phyloP scores from a whole-genome alignment of 1,139 yeast species.

The Kodamaea alishanica region DNA sequence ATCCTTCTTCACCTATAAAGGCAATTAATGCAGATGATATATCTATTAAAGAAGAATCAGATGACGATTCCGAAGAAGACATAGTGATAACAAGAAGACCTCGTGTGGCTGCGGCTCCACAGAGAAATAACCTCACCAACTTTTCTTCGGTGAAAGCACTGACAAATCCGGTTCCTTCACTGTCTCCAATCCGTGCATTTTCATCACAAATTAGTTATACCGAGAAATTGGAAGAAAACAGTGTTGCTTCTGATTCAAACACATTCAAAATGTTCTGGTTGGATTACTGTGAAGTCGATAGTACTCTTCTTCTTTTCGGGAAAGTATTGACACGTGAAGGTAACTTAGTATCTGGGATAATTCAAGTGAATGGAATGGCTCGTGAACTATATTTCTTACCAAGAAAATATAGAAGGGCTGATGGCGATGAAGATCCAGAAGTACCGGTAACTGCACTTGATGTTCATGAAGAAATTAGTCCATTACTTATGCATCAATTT shows the following conservation, averaged over 20 bases:
- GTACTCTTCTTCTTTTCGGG: constrained; percentile 75
- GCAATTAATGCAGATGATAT: constrained; percentile 6
- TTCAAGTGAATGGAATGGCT: constrained; percentile 67
- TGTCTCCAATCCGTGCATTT: constrained; percentile 23
- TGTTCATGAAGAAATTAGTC: constrained; percentile 73
- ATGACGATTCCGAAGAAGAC: constrained; percentile 53
- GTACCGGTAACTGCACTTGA: constrained; percentile 53
- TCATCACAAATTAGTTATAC: constrained; percentile 24
- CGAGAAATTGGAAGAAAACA: constrained; percentile 45
- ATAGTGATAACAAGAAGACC: constrained; percentile 47
- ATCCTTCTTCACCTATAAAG: constrained; percentile 13
- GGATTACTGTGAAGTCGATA: constrained; percentile 79
- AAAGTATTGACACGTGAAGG: constrained; percentile 63
- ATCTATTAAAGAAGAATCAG: constrained; percentile 10
- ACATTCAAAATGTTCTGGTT: constrained; percentile 81
- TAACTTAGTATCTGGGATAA: constrained; percentile 66
- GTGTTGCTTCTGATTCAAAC: constrained; percentile 30
- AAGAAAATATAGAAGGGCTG: constrained; percentile 33
- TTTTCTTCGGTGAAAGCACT: constrained; percentile 9
- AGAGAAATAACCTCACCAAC: constrained; percentile 8
- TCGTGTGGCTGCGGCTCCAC: constrained; percentile 22
- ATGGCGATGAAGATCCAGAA: constrained; percentile 25
- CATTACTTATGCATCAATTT: constrained; percentile 57
- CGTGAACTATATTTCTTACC: constrained; percentile 82
- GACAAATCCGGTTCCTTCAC: constrained; percentile 18